A percentile compares a stretch with the other conserved stretches of the same genome.
Conservation (phyloP, 306 rosid species). For the Parietaria judaica region DNA sequence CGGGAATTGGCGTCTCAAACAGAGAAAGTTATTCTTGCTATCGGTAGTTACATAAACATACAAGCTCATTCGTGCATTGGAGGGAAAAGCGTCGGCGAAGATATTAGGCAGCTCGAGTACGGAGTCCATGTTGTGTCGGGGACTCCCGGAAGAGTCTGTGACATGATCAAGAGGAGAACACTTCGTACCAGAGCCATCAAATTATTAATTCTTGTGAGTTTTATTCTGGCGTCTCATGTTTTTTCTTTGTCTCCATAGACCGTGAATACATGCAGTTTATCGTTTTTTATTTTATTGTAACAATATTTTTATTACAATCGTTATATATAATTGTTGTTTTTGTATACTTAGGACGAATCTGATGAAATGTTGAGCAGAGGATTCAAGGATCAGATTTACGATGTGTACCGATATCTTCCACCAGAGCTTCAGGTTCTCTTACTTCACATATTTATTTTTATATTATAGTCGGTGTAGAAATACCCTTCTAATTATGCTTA, state of each 20-base stretch:
- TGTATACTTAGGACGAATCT: conserved; percentile 65
- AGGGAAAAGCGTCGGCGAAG: conserved; percentile 94
- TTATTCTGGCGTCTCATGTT: background rate
- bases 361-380: conserved; percentile 99
- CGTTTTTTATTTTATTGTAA: background rate
- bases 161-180: conserved; percentile 97
- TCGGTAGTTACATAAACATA: conserved; percentile 83
- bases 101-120: conserved; percentile 82
- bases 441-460: conserved; percentile 9
- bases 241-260: background rate
- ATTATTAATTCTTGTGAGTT: conserved; percentile 67
- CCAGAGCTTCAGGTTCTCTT: conserved; percentile 92
- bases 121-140: conserved; percentile 99
- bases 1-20: conserved; percentile 95
- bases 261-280: background rate
- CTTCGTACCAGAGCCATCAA: conserved; percentile 88
- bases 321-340: background rate
- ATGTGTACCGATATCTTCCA: conserved; percentile 94
- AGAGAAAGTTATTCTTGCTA: conserved; percentile 80
- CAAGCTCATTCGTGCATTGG: conserved; percentile 93
- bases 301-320: background rate
- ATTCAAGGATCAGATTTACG: conserved; percentile 96
- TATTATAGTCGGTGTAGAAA: background rate
- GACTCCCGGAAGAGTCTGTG: conserved; percentile 97
- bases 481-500: background rate